phyloP scores from a whole-genome alignment of 129 eudicot species.

The carrot (Daucus carota) region DH1_v3.0 NC_030381.2:22658001-22658500 shows the following conservation, averaged over 20 bases:
- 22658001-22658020: constrained; percentile 91
- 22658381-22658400: neutral
- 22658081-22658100: constrained; percentile 29
- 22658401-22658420: neutral
- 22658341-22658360: constrained; percentile 5
- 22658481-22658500: neutral
- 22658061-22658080: constrained; percentile 23
- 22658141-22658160: constrained; percentile 64
- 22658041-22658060: constrained; percentile 59
- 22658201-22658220: constrained; percentile 94
- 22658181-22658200: constrained; percentile 89
- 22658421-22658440: neutral
- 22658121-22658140: constrained; percentile 65
- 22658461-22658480: neutral
- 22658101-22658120: constrained; percentile 39
- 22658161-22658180: constrained; percentile 84
- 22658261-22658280: constrained; percentile 98
- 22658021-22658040: constrained; percentile 93
- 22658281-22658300: constrained; percentile 96
- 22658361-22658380: neutral
- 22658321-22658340: neutral
- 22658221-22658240: constrained; percentile 88
- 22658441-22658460: neutral
- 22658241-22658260: constrained; percentile 84
- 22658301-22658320: constrained; percentile 63